Evolutionary conservation across 257 asterid genomes (phyloP), one percentile per base, ranked within the genome.

Genomic region (Ajuga chamaepitys): DNA sequence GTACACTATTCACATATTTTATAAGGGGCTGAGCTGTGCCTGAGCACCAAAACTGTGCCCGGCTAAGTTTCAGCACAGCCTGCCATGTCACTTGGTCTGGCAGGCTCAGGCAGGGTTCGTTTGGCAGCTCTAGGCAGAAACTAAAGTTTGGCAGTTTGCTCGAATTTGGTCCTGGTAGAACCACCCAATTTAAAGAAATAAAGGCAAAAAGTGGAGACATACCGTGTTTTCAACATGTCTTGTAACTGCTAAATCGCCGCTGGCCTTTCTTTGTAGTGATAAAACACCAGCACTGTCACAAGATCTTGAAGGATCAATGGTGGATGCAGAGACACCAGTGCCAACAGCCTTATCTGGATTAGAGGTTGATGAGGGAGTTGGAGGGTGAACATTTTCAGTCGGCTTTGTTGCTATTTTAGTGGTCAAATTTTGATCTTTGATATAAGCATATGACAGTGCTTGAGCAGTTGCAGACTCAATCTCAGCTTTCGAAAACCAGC

Each of bases 401-500:
- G 74, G 74, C 74, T 78, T 81, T 53, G 59, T 58, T 62, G 70
- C 54, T 41, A 14, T 66, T 52, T 66, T 59, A 53, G 32, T 71
- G 70, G 68, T 75, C 60, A 41, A 18, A 64, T 68, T 64, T 14
- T 70, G 79, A 76, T 66, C 83, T 26, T 52, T 38, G 18, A 70
- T 71, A 41, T 67, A 72, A 40, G 76, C 21, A 62, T 65, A 59
- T 25, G 94, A 76, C 53, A 78, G 70, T 58, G 73, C 82, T 62
- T 64, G 86, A 73, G 79, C 74, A 58, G 74, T 75, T 16, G 57
- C 81, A 52, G 78, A 74, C 72, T 75, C 89, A 64, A 81, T 57
- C 55, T 78, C 95, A 22, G 88, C 75, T 67, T 73, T 80, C 32
- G 87, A 76, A 79, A 90, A 90, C 99, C 99, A 94, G 63, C 98